Conservation (phyloP, 2,329 filamentous ascomycete genomes). For the Colletotrichum sp. region DNA sequence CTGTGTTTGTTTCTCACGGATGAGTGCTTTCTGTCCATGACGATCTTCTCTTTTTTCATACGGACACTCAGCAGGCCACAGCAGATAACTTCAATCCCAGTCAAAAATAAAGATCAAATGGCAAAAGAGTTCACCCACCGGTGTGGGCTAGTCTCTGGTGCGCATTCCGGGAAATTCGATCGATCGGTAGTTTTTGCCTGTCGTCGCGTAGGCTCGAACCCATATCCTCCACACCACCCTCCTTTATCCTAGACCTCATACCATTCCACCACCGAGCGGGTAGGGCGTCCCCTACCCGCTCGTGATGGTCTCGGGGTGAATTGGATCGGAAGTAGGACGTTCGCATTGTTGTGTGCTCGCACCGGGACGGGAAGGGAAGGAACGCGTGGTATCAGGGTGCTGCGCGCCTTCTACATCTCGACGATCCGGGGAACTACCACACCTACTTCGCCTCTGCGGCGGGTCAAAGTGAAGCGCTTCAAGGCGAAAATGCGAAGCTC, state of each 20-base stretch:
- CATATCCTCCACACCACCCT: not conserved
- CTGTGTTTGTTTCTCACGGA: not conserved
- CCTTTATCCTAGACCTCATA: not conserved
- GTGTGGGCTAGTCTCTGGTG: not conserved
- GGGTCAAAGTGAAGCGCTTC: not conserved
- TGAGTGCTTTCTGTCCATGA: rapidly evolving
- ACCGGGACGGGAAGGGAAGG: not conserved
- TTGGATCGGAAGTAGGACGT: not conserved
- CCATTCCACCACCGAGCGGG: not conserved
- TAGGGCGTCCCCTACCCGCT: not conserved
- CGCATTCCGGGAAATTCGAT: not conserved
- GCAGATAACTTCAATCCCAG: not conserved
- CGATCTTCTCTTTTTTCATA: not conserved
- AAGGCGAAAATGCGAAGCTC: not conserved
- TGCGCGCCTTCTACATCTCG: not conserved
- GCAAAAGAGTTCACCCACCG: not conserved
- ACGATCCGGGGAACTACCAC: not conserved
- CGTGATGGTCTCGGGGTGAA: not conserved
- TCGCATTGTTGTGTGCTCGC: not conserved
- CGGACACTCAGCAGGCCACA: rapidly evolving
- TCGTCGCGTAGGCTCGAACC: not conserved
- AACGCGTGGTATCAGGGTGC: not conserved
- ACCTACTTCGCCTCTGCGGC: not conserved
- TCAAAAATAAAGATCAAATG: not conserved
- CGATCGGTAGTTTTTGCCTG: not conserved